These are phyloP conservation scores for Paraphysoderma sedebokerense DNA, from an alignment of 371 early-diverging fungal genomes.

Conservation along the genomic window DNA sequence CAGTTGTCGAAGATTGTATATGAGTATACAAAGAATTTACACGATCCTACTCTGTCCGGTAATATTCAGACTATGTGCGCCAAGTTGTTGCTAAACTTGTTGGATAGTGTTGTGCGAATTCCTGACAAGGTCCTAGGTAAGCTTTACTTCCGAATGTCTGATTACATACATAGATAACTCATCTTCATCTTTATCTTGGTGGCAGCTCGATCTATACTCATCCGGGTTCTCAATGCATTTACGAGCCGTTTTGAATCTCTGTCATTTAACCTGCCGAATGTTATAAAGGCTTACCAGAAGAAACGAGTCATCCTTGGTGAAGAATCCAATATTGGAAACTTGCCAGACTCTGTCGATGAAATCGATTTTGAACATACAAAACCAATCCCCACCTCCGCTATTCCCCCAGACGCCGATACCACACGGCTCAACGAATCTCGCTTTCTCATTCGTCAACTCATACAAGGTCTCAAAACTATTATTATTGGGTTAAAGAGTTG, in stretches of 20 bases:
- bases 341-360: slow-evolving; percentile 17
- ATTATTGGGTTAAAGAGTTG: slow-evolving; percentile 53
- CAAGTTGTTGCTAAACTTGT: slow-evolving; percentile 75
- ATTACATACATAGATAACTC: background rate
- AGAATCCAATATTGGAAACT: background rate
- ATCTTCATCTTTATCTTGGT: background rate
- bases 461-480: slow-evolving; percentile 67
- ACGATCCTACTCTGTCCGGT: slow-evolving; percentile 68
- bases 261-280: slow-evolving; percentile 12
- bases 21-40: slow-evolving; percentile 76
- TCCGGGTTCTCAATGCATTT: slow-evolving; percentile 71
- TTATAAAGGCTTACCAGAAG: too few relatives aligned
- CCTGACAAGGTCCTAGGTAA: slow-evolving; percentile 35
- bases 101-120: slow-evolving; percentile 65
- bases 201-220: slow-evolving; percentile 54
- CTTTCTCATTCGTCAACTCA: slow-evolving; percentile 67
- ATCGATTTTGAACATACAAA: slow-evolving; percentile 65
- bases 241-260: slow-evolving; percentile 56
- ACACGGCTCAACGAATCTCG: slow-evolving; percentile 34
- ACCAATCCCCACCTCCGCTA: slow-evolving; percentile 50
- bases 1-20: slow-evolving; percentile 68
- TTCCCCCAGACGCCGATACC: slow-evolving; percentile 39
- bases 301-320: too few relatives aligned
- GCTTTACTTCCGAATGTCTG: background rate
- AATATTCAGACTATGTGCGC: slow-evolving; percentile 92